These are phyloP conservation scores for Camillea tinctor DNA, from an alignment of 2,329 filamentous ascomycete genomes.

Conservation along the genomic window DNA sequence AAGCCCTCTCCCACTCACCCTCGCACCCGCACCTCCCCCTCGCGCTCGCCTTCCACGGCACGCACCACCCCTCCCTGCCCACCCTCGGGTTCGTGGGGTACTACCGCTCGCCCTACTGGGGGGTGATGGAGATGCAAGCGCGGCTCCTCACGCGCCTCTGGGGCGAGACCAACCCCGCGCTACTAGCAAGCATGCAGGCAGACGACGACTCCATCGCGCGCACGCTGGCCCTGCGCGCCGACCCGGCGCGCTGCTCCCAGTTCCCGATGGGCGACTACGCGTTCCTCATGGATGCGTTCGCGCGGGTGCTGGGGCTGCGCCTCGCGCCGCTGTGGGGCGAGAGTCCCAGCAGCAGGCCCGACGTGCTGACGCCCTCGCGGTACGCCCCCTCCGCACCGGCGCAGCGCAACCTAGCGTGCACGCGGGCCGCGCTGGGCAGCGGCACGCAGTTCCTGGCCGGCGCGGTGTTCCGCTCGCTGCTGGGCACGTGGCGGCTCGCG, in stretches of 20 bases:
- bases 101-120: conserved; percentile 84
- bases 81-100: conserved; percentile 78
- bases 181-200: conserved; percentile 43
- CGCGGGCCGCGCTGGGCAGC: conserved; percentile 41
- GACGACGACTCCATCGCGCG: conserved; percentile 45
- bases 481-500: conserved; percentile 67
- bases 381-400: conserved; percentile 44
- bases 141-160: conserved; percentile 64
- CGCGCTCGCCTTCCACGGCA: conserved; percentile 66
- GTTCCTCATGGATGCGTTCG: conserved; percentile 71
- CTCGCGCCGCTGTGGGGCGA: conserved; percentile 35
- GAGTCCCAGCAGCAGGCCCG: conserved; percentile 39
- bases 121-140: conserved; percentile 84
- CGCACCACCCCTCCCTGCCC: conserved; percentile 58
- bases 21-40: conserved; percentile 57
- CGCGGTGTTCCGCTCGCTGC: conserved; percentile 68
- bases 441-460: conserved; percentile 55
- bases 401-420: conserved; percentile 37
- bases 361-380: conserved; percentile 56
- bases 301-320: conserved; percentile 54
- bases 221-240: conserved; percentile 50
- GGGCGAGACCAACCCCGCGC: conserved; percentile 36
- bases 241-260: conserved; percentile 54
- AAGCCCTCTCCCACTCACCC: conserved; percentile 57
- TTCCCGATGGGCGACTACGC: conserved; percentile 84